These are phyloP conservation scores for Marchantia paleacea DNA, from an alignment of 225 moss, liverwort and hornwort species.

Conservation along the genomic window DNA sequence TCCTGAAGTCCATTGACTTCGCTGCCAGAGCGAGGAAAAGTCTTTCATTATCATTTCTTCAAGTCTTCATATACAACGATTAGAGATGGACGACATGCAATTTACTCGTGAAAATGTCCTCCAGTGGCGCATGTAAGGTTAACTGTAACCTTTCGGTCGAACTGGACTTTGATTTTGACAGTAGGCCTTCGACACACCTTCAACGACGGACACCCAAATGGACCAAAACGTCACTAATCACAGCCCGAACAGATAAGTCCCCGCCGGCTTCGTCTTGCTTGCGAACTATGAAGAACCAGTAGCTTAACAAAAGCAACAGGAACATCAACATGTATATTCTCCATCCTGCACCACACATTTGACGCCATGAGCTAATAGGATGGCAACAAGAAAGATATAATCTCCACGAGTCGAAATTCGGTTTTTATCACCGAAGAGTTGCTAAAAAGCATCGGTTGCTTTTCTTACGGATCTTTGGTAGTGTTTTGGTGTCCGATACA, in stretches of 20 bases:
- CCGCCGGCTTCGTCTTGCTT: conserved; percentile 14
- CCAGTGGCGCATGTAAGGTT: background rate
- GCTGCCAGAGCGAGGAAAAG: background rate
- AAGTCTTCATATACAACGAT: background rate
- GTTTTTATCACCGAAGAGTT: background rate
- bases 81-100: background rate
- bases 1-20: background rate
- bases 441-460: background rate
- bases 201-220: conserved; percentile 20
- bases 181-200: background rate
- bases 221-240: conserved; percentile 21
- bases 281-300: conserved; percentile 26
- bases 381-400: background rate
- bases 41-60: conserved; percentile 3
- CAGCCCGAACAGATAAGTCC: conserved; percentile 21
- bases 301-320: conserved; percentile 23
- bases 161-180: background rate
- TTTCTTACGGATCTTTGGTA: no score
- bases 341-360: conserved; percentile 25
- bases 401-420: background rate
- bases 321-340: conserved; percentile 26
- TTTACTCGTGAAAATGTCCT: background rate
- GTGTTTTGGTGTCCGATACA: no score
- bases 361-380: background rate
- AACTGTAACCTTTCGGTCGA: background rate